A percentile compares a stretch with the other conserved stretches of the same genome.
Conservation (phyloP, 2,329 filamentous ascomycete species). For the Colletotrichum brevisporum region DNA sequence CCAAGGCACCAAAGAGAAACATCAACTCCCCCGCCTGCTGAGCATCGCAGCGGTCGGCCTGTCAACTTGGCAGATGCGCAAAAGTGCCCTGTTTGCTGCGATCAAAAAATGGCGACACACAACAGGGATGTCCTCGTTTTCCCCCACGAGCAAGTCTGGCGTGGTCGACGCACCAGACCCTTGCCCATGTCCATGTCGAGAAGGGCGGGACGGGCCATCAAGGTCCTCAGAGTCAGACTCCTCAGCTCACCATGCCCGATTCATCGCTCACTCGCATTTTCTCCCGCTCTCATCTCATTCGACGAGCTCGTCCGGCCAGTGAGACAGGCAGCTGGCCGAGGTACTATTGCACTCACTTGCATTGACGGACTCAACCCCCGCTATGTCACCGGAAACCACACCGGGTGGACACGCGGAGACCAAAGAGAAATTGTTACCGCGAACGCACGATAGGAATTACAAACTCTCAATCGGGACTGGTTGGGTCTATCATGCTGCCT, state of each 20-base stretch:
- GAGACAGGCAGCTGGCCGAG: no score
- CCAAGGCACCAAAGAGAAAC: constrained; percentile 22
- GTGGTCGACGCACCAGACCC: constrained; percentile 3
- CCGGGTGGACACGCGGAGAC: background rate
- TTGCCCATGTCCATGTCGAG: constrained; percentile 12
- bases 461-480: background rate
- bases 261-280: background rate
- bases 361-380: background rate
- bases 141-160: background rate
- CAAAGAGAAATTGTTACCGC: background rate
- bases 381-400: background rate
- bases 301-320: background rate
- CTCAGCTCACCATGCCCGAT: background rate
- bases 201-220: constrained; percentile 38
- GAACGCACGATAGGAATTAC: background rate
- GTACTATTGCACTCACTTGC: background rate
- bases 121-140: background rate
- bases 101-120: background rate
- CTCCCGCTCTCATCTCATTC: no score
- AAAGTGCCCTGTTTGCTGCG: constrained; percentile 4
- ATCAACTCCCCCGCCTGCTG: constrained; percentile 1
- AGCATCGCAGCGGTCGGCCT: background rate
- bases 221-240: constrained; percentile 19
- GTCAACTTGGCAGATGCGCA: constrained; percentile 8
- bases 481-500: background rate